Evolutionary conservation across 345 rosid species (phyloP).

Genomic region (Eucalyptus leucophloia): DNA sequence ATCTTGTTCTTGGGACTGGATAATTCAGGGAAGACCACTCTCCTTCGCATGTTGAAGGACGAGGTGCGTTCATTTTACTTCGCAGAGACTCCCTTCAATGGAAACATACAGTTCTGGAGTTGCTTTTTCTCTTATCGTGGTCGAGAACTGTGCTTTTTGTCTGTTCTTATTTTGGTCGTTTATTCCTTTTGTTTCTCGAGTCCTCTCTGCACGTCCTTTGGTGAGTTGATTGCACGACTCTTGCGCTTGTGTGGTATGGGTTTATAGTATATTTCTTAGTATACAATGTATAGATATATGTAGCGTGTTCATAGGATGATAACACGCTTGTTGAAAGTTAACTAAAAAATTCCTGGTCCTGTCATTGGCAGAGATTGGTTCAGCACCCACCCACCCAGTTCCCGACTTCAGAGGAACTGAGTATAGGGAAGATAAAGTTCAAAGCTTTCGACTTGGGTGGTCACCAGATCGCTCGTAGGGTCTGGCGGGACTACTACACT

Average conservation of each 20-base stretch:
- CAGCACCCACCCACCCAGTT: conserved; percentile 36
- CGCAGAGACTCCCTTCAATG: not conserved
- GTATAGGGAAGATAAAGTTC: conserved; percentile 35
- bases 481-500: conserved; percentile 36
- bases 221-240: not conserved
- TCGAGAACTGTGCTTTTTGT: not conserved
- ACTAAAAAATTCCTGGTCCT: not conserved
- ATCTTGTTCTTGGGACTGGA: not conserved
- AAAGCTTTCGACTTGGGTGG: conserved; percentile 45
- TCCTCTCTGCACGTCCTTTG: not conserved
- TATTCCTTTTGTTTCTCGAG: not conserved
- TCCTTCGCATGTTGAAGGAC: conserved; percentile 1
- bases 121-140: not conserved
- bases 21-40: conserved; percentile 2
- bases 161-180: not conserved
- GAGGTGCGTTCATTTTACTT: not conserved
- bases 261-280: not conserved
- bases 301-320: not conserved
- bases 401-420: conserved; percentile 38
- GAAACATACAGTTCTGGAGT: not conserved
- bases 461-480: conserved; percentile 36
- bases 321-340: no score
- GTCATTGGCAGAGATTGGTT: conserved; percentile 13
- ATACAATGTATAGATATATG: not conserved
- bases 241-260: not conserved